Conservation (phyloP, 2,329 filamentous ascomycete species). For the Fusarium zealandicum region DNA sequence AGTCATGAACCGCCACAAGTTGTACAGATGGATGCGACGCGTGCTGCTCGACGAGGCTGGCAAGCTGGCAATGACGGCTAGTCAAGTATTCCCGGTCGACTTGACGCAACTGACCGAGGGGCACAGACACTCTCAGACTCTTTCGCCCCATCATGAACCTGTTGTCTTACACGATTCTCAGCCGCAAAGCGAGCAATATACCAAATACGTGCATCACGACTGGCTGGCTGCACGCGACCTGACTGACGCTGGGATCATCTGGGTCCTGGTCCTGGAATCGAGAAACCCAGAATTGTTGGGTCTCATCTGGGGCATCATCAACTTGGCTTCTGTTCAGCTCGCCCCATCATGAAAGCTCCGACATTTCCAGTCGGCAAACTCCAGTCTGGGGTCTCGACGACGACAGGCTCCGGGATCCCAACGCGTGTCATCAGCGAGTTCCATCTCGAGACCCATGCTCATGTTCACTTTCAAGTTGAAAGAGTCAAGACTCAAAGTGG, state of each 20-base stretch:
- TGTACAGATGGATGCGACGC: background rate
- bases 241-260: constrained; percentile 1
- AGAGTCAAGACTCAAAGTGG: constrained; percentile 25
- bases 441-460: constrained; percentile 1
- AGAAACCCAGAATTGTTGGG: background rate
- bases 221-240: constrained; percentile 12
- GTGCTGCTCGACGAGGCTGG: constrained; percentile 12
- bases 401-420: constrained; percentile 1
- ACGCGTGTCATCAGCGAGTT: constrained; percentile 4
- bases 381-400: background rate
- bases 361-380: background rate
- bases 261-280: constrained; percentile 1
- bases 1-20: background rate
- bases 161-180: constrained; percentile 29
- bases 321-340: constrained; percentile 9
- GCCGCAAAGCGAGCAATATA: constrained; percentile 1
- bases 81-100: constrained; percentile 6
- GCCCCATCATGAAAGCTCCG: constrained; percentile 6
- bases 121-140: constrained; percentile 14
- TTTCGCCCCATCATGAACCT: constrained; percentile 15
- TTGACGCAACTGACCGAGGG: constrained; percentile 9
- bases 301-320: constrained; percentile 9
- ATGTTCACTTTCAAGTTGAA: constrained; percentile 8
- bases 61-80: constrained; percentile 9
- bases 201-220: constrained; percentile 5